Conservation (phyloP, 2,329 filamentous ascomycete genomes). For the Nannizziopsis arthrosporioides region DNA sequence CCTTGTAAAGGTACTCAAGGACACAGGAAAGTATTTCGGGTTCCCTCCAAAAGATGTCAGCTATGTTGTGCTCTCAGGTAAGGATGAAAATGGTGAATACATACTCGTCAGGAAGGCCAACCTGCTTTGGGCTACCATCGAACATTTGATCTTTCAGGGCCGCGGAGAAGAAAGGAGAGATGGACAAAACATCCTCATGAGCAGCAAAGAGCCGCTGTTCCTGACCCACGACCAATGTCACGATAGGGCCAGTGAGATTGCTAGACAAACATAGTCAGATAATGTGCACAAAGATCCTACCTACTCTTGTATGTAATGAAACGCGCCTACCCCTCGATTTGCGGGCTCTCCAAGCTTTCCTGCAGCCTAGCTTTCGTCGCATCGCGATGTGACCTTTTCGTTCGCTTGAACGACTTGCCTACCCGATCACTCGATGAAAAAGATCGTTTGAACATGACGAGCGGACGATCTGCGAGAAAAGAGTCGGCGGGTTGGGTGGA, state of each 20-base stretch:
- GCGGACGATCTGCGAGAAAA: constrained; percentile 22
- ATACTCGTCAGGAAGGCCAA: constrained; percentile 58
- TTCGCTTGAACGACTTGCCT: constrained; percentile 72
- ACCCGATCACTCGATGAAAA: constrained; percentile 75
- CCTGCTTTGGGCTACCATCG: constrained; percentile 59
- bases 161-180: constrained; percentile 72
- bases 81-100: constrained; percentile 9
- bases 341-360: constrained; percentile 59
- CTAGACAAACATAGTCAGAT: constrained; percentile 19
- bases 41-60: constrained; percentile 51
- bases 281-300: constrained; percentile 18
- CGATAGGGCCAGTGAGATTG: constrained; percentile 57
- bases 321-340: constrained; percentile 38
- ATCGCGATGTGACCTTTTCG: constrained; percentile 66
- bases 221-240: constrained; percentile 71
- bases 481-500: constrained; percentile 21
- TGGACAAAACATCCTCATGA: constrained; percentile 80
- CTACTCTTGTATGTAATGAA: no score
- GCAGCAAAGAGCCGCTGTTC: constrained; percentile 88
- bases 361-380: constrained; percentile 76
- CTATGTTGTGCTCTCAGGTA: not conserved
- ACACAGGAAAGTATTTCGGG: constrained; percentile 87
- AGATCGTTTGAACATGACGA: constrained; percentile 79
- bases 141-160: constrained; percentile 61
- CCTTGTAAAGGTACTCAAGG: constrained; percentile 95